Evolutionary conservation across 2,329 filamentous ascomycete genomes (phyloP).

Genomic region (Chlorencoelia australis): DNA sequence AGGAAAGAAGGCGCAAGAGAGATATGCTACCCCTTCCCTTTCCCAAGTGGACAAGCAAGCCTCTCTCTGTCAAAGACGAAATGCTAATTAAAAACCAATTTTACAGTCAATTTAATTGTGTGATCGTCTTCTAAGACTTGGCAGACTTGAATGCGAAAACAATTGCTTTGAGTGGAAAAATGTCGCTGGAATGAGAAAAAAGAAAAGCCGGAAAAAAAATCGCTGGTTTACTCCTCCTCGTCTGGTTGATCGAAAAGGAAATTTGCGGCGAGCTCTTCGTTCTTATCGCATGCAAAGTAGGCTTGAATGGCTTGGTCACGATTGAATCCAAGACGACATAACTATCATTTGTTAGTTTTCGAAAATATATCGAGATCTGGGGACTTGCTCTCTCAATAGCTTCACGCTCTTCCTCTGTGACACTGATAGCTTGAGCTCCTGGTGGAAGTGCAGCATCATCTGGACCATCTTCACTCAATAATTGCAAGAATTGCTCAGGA

Average conservation of each 20-base stretch:
- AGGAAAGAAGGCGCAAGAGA: too few species aligned
- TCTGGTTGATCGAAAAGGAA: slow-evolving; percentile 97
- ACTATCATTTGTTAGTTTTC: slow-evolving; percentile 35
- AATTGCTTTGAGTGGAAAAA: too few species aligned
- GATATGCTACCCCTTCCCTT: too few species aligned
- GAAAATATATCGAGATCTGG: neutral
- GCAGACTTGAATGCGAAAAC: neutral
- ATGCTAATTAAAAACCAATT: neutral
- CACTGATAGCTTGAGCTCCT: slow-evolving; percentile 78
- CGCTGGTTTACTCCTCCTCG: slow-evolving; percentile 48
- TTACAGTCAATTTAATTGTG: neutral
- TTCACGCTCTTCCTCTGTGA: slow-evolving; percentile 93
- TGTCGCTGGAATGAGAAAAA: too few species aligned
- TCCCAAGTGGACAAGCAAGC: too few species aligned
- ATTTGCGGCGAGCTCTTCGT: slow-evolving; percentile 95
- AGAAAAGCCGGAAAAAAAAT: slow-evolving; percentile 4
- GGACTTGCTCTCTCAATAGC: slow-evolving; percentile 82
- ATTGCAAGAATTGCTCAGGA: slow-evolving; percentile 83
- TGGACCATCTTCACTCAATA: slow-evolving; percentile 80
- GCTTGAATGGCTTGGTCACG: slow-evolving; percentile 92
- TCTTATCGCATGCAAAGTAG: slow-evolving; percentile 99
- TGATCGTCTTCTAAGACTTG: neutral
- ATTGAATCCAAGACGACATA: slow-evolving; percentile 88
- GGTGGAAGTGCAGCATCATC: slow-evolving; percentile 78
- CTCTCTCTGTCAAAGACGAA: neutral